These are phyloP conservation scores for Volvox carteri DNA, from an alignment of 163 green algal species.

Conservation along the genomic window DNA sequence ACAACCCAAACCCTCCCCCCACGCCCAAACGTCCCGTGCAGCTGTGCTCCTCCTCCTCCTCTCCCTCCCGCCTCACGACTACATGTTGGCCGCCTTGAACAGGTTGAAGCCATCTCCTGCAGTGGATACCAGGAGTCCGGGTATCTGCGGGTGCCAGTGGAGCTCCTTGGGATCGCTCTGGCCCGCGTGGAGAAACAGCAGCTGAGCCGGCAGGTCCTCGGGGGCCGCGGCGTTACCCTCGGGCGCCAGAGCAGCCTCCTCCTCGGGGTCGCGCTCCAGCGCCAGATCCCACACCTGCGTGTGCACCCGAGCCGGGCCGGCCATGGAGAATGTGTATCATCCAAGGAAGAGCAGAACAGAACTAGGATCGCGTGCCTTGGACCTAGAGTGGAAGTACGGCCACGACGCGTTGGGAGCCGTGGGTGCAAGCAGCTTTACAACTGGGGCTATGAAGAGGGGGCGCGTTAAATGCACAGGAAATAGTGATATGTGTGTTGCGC, in stretches of 20 bases:
- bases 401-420: too few relatives aligned
- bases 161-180: constrained; percentile 97
- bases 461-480: too few relatives aligned
- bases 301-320: too few relatives aligned
- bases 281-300: constrained; percentile 96
- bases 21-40: neutral
- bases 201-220: constrained; percentile 87
- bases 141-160: constrained; percentile 98
- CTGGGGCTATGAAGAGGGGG: too few relatives aligned
- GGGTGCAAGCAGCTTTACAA: too few relatives aligned
- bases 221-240: constrained; percentile 81
- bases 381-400: too few relatives aligned
- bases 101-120: constrained; percentile 96
- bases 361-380: too few relatives aligned
- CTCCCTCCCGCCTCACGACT: neutral
- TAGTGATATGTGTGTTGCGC: too few relatives aligned
- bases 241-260: constrained; percentile 86
- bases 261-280: constrained; percentile 84
- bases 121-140: constrained; percentile 91
- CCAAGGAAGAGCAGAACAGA: too few relatives aligned
- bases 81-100: constrained; percentile 96
- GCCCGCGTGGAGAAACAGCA: constrained; percentile 97
- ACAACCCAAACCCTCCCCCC: neutral
- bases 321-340: too few relatives aligned
- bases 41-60: neutral